Conservation (phyloP, 2,329 filamentous ascomycete genomes). For the Fusarium sp. region DNA sequence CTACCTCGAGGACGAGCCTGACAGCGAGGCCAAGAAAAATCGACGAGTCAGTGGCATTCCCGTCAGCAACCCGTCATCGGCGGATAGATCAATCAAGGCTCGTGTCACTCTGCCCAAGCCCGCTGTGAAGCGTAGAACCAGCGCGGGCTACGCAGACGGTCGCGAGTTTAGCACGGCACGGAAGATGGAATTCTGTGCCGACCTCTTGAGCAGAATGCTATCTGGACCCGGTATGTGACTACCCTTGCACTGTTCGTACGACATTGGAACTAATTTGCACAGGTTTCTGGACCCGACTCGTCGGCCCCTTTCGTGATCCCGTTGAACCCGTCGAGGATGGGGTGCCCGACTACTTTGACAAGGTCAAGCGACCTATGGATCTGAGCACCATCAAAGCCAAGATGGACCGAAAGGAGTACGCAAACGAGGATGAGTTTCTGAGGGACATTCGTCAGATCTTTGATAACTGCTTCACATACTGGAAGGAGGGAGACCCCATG, state of each 20-base stretch:
- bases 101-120: conserved; percentile 52
- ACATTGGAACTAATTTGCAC: conserved; percentile 7
- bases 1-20: conserved; percentile 60
- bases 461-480: conserved; percentile 73
- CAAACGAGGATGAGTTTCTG: conserved; percentile 64
- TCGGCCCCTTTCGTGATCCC: conserved; percentile 71
- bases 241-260: neutral
- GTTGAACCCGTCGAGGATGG: conserved; percentile 68
- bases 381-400: conserved; percentile 70
- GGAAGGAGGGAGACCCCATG: conserved; percentile 67
- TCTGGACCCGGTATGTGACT: conserved; percentile 66
- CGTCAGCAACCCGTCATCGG: conserved; percentile 20
- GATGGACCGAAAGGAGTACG: conserved; percentile 67
- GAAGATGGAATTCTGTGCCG: conserved; percentile 70
- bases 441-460: conserved; percentile 72
- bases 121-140: conserved; percentile 51
- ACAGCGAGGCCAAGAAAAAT: conserved; percentile 58
- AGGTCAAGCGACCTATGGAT: conserved; percentile 73
- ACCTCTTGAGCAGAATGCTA: conserved; percentile 70
- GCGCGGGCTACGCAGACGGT: conserved; percentile 48
- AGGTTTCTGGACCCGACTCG: conserved; percentile 76
- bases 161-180: conserved; percentile 52
- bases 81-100: conserved; percentile 43
- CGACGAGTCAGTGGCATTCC: conserved; percentile 52
- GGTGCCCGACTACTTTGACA: conserved; percentile 72